Percentiles rank a stretch among this genome's conserved stretches.
Evolutionary conservation across 163 green algal species (phyloP).

Genomic region (Volvox carteri): DNA sequence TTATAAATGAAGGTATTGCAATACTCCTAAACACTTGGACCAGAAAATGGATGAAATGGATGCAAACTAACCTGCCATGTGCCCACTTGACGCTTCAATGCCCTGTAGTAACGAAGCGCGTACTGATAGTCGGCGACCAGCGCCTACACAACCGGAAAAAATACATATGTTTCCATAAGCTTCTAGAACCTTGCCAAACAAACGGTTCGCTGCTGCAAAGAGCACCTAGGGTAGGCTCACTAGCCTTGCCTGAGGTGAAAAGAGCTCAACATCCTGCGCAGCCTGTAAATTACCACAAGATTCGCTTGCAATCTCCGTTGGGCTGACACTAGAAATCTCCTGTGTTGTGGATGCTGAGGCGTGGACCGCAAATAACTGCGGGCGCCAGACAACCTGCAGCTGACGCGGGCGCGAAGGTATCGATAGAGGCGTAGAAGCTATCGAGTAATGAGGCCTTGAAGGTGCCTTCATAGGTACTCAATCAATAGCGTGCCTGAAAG

Average conservation of each 20-base stretch:
- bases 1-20: too few species aligned
- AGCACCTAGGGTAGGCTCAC: not conserved
- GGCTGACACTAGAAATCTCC: not conserved
- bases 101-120: not conserved
- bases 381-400: too few species aligned
- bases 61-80: conserved; percentile 36
- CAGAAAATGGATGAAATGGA: too few species aligned
- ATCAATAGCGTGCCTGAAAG: too few species aligned
- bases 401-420: too few species aligned
- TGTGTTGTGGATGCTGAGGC: not conserved
- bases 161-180: too few species aligned
- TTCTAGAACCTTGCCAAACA: too few species aligned
- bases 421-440: too few species aligned
- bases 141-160: not conserved
- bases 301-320: not conserved
- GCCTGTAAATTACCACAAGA: not conserved
- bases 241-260: conserved; percentile 7
- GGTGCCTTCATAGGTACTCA: too few species aligned
- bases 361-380: not conserved
- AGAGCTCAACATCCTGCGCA: not conserved
- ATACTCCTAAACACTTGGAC: too few species aligned
- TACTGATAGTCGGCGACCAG: conserved; percentile 50
- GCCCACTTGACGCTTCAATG: conserved; percentile 27
- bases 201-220: not conserved
- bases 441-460: too few species aligned